Evolutionary conservation across 73 alveolate species (phyloP).

Genomic region (Breviolum minutum): DNA sequence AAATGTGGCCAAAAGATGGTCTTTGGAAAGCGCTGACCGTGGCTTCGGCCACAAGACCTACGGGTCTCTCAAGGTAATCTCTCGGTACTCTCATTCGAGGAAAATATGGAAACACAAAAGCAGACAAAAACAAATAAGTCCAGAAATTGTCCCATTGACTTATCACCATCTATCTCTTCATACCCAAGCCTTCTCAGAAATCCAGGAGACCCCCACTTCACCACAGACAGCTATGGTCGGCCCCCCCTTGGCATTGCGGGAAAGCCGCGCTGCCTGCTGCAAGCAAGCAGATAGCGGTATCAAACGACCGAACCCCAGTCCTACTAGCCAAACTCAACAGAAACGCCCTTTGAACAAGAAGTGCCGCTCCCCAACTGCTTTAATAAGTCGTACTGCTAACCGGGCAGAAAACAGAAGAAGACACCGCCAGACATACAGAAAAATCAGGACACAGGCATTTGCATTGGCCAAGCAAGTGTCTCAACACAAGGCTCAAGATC

Average conservation of each 20-base stretch:
- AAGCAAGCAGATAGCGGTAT: no score
- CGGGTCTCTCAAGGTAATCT: constrained; percentile 32
- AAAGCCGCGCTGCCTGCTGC: no score
- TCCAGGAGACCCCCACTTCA: neutral
- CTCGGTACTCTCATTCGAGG: neutral
- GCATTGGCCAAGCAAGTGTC: constrained; percentile 16
- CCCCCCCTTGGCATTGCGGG: neutral
- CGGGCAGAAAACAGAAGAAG: neutral
- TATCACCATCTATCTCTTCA: neutral
- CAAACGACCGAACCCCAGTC: neutral
- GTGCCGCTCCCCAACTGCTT: neutral
- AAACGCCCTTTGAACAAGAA: neutral
- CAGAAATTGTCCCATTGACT: neutral
- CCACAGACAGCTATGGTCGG: neutral
- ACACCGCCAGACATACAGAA: neutral
- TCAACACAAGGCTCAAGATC: constrained; percentile 21
- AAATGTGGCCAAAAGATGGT: neutral
- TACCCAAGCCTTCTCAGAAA: neutral
- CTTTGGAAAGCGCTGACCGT: neutral
- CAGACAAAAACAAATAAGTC: neutral
- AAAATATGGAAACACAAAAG: no score
- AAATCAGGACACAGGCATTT: neutral
- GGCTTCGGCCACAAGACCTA: neutral
- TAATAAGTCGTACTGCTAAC: neutral
- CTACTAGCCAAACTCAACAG: no score